Conservation (phyloP, 2,329 filamentous ascomycete species). For the Corniculantispora saksenae region DNA sequence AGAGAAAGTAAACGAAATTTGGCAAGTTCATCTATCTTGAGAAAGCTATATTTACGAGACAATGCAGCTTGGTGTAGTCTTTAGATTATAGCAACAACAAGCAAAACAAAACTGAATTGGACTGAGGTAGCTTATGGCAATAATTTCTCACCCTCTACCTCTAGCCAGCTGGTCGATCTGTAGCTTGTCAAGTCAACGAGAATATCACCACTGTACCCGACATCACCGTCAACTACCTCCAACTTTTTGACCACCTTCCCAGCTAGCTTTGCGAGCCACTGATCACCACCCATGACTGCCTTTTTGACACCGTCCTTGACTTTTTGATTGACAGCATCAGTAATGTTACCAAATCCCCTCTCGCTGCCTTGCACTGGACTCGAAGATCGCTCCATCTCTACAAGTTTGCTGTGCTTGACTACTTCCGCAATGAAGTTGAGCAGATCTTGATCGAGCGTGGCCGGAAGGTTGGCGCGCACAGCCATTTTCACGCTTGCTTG, state of each 20-base stretch:
- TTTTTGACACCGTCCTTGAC: conserved; percentile 3
- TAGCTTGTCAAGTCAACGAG: background rate
- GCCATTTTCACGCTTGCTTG: background rate
- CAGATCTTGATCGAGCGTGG: background rate
- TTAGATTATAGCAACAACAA: too few relatives aligned
- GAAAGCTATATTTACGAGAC: too few relatives aligned
- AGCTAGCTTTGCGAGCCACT: conserved; percentile 12
- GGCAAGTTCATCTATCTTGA: too few relatives aligned
- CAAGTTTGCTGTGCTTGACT: background rate
- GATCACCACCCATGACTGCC: conserved; percentile 5
- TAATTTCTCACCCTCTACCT: background rate
- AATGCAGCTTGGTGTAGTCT: too few relatives aligned
- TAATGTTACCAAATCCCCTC: background rate
- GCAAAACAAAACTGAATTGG: too few relatives aligned
- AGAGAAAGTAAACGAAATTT: too few relatives aligned
- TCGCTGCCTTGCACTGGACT: background rate
- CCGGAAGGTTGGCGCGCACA: conserved; percentile 2
- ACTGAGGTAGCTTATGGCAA: background rate
- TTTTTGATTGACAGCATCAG: background rate
- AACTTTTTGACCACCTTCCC: conserved; percentile 1
- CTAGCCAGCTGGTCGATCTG: background rate
- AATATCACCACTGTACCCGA: background rate
- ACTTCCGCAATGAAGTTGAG: background rate
- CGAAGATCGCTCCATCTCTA: background rate
- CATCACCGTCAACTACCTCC: background rate